Evolutionary conservation across 1,284 basidiomycete species (phyloP).

Genomic region (Albatrellus sp.): DNA sequence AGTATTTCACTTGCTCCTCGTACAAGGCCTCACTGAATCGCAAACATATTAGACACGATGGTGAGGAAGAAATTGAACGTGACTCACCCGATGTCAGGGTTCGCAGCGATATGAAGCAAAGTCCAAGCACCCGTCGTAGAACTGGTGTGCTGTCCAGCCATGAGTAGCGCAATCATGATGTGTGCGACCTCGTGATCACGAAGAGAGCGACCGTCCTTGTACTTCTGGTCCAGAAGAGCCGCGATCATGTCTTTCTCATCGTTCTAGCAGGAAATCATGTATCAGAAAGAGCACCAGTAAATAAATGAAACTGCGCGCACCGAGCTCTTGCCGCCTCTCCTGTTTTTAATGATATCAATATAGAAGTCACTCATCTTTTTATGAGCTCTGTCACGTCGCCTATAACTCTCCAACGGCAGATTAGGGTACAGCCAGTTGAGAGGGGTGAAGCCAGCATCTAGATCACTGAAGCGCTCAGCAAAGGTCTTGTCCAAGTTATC

Average conservation of each 20-base stretch:
- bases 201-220: conserved; percentile 75
- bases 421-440: conserved; percentile 94
- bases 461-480: conserved; percentile 60
- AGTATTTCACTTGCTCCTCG: conserved; percentile 80
- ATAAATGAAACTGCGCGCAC: conserved; percentile 23
- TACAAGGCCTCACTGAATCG: conserved; percentile 63
- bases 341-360: conserved; percentile 74
- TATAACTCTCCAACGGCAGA: conserved; percentile 84
- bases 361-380: conserved; percentile 94
- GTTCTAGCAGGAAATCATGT: conserved; percentile 18
- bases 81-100: conserved; percentile 66
- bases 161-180: conserved; percentile 90
- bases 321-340: conserved; percentile 36
- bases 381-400: conserved; percentile 80
- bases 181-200: conserved; percentile 91
- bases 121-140: conserved; percentile 89
- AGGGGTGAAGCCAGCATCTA: conserved; percentile 89
- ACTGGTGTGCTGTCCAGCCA: conserved; percentile 98
- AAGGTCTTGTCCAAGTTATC: conserved; percentile 55
- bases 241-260: conserved; percentile 89
- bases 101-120: conserved; percentile 81
- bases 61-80: background rate
- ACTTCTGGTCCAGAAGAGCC: conserved; percentile 75
- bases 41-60: background rate
- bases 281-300: background rate